Percentiles rank a stretch among this genome's conserved stretches.
phyloP scores from a whole-genome alignment of 2,329 filamentous ascomycete genomes.

The Decorospora gaudefroyi region DNA sequence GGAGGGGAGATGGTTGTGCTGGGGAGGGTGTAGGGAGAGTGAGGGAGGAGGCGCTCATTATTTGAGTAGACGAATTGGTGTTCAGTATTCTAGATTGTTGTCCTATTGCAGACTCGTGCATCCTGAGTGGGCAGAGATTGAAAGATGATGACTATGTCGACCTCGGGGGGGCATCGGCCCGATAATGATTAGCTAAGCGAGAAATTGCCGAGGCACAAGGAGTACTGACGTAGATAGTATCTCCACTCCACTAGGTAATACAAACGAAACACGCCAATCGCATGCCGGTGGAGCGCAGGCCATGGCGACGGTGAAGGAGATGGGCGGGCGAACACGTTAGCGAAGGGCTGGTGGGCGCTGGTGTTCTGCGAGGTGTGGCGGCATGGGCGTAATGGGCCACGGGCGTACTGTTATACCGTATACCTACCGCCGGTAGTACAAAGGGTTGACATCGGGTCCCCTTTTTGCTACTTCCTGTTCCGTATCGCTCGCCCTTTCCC shows the following conservation, averaged over 20 bases:
- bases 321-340: neutral
- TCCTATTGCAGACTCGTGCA: too few species aligned
- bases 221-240: conserved; percentile 5
- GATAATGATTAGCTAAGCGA: too few species aligned
- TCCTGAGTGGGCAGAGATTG: too few species aligned
- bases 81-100: too few species aligned
- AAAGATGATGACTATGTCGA: too few species aligned
- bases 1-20: conserved; percentile 37
- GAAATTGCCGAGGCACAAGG: conserved; percentile 6
- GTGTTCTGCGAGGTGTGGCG: conserved; percentile 5
- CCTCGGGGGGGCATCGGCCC: too few species aligned
- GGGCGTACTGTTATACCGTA: neutral
- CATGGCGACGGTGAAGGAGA: neutral
- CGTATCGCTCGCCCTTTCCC: too few species aligned
- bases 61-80: too few species aligned
- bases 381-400: neutral
- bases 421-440: neutral
- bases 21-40: conserved; percentile 23
- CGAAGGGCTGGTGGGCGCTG: neutral
- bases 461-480: neutral
- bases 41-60: too few species aligned
- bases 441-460: conserved; percentile 8
- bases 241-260: neutral
- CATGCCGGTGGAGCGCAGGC: neutral
- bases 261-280: conserved; percentile 1